A percentile compares a stretch with the other conserved stretches of the same genome.
Conservation (phyloP, 2,329 filamentous ascomycete species). For the Cercospora citrullina region DNA sequence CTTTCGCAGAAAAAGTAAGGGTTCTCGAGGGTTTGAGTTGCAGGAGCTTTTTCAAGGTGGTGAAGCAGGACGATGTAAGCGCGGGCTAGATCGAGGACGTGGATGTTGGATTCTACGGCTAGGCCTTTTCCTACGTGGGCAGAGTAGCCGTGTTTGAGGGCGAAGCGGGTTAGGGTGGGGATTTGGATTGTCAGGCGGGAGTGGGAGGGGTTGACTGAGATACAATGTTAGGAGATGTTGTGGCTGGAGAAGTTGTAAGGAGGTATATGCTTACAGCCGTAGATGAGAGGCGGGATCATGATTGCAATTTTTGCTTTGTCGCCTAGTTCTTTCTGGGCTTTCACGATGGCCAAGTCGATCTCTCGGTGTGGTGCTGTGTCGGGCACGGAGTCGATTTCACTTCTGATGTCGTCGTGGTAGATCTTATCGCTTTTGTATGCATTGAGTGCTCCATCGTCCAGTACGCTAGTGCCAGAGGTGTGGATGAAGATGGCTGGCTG, state of each 20-base stretch:
- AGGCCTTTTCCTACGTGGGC: constrained; percentile 49
- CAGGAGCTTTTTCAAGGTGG: constrained; percentile 42
- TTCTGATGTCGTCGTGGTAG: constrained; percentile 46
- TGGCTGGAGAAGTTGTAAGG: not conserved
- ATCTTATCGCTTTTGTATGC: constrained; percentile 42
- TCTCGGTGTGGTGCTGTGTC: constrained; percentile 48
- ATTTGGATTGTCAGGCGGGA: constrained; percentile 50
- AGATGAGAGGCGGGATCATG: constrained; percentile 52
- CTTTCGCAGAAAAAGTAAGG: constrained; percentile 55
- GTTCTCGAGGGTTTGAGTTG: constrained; percentile 42
- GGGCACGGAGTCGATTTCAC: constrained; percentile 45
- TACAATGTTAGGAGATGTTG: not conserved
- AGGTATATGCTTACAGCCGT: constrained; percentile 40
- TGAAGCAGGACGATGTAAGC: constrained; percentile 51
- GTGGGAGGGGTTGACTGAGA: constrained; percentile 38
- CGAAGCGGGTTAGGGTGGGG: constrained; percentile 50
- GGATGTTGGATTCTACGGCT: constrained; percentile 47
- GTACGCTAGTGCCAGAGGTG: constrained; percentile 48
- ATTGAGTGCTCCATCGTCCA: constrained; percentile 41
- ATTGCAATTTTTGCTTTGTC: constrained; percentile 49
- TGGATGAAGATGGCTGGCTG: constrained; percentile 52
- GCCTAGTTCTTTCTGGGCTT: constrained; percentile 40
- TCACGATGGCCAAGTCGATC: constrained; percentile 50
- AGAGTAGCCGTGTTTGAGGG: constrained; percentile 51
- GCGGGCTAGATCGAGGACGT: constrained; percentile 51